phyloP scores from a whole-genome alignment of 306 rosid species.

The Elaeagnus macrophylla region DNA sequence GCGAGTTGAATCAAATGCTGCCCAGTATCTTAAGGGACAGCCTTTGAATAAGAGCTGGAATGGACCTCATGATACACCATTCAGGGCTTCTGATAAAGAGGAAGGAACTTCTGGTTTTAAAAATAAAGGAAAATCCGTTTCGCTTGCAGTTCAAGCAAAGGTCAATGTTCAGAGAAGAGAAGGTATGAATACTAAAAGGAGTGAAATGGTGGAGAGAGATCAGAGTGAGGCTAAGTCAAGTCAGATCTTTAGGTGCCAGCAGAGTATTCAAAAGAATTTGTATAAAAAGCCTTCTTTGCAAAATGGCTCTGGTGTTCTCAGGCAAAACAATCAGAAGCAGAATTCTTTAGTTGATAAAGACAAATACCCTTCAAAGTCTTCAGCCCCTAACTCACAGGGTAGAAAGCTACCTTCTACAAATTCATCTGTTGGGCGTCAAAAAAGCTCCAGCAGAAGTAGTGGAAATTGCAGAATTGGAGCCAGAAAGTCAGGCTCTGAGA shows the following conservation, averaged over 20 bases:
- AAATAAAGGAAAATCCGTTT: constrained; percentile 65
- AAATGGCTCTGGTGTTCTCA: constrained; percentile 46
- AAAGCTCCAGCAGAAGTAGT: constrained; percentile 43
- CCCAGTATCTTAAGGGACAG: constrained; percentile 72
- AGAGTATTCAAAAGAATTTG: constrained; percentile 42
- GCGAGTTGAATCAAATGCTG: constrained; percentile 61
- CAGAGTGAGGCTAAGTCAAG: constrained; percentile 48
- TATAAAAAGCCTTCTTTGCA: constrained; percentile 39
- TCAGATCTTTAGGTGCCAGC: constrained; percentile 35
- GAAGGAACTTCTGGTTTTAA: constrained; percentile 35
- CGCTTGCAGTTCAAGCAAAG: constrained; percentile 96
- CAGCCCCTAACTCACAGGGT: constrained; percentile 33
- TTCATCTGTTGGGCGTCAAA: constrained; percentile 50
- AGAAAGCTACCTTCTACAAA: constrained; percentile 47
- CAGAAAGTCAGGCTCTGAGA: constrained; percentile 44
- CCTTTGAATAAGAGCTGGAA: constrained; percentile 85
- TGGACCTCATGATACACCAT: constrained; percentile 56
- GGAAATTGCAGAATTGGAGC: constrained; percentile 52
- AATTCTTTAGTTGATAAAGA: constrained; percentile 48
- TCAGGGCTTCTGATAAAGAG: constrained; percentile 33
- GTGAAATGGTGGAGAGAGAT: constrained; percentile 41
- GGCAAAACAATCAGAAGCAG: constrained; percentile 86
- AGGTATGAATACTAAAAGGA: constrained; percentile 53
- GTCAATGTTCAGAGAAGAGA: constrained; percentile 91
- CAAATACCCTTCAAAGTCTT: constrained; percentile 54